phyloP scores from a whole-genome alignment of 768 basidiomycete species.

The Leccinum arenicola region DNA sequence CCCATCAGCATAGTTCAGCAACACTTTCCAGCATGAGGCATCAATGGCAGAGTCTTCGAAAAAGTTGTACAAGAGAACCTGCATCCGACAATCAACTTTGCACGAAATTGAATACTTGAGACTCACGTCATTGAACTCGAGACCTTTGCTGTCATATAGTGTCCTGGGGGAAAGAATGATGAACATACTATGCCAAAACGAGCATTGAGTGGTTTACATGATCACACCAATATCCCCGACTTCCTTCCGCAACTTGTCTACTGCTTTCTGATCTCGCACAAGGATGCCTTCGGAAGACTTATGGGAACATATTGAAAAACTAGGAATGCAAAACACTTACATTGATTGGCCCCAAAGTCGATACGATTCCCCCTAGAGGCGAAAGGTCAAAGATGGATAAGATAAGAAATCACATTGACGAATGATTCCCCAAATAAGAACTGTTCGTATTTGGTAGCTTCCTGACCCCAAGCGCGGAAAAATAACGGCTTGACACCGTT shows the following conservation, averaged over 20 bases:
- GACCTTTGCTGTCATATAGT: conserved; percentile 32
- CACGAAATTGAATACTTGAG: too few species aligned
- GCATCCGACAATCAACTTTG: background rate
- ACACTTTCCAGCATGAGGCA: conserved; percentile 55
- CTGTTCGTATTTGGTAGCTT: conserved; percentile 47
- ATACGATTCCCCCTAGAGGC: conserved; percentile 42
- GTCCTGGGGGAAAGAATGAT: conserved; percentile 25
- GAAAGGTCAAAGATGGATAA: conserved; percentile 8
- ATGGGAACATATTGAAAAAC: background rate
- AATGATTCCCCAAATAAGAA: conserved; percentile 54
- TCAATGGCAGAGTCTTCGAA: conserved; percentile 61
- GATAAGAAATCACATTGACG: conserved; percentile 1
- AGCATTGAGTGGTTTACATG: conserved; percentile 39
- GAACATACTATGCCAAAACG: background rate
- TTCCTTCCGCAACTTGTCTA: conserved; percentile 43
- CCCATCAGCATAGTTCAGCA: conserved; percentile 43
- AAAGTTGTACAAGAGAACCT: conserved; percentile 77
- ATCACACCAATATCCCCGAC: conserved; percentile 60
- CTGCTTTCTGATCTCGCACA: conserved; percentile 58
- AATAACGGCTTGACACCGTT: conserved; percentile 58
- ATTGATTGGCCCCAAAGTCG: conserved; percentile 66
- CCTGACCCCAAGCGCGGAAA: conserved; percentile 45
- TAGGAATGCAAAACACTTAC: conserved; percentile 31
- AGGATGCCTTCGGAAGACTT: conserved; percentile 50
- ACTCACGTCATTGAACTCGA: conserved; percentile 25